Percentiles rank a stretch among this genome's conserved stretches.
These are phyloP conservation scores for Alternaria sp. DNA, from an alignment of 2,329 filamentous ascomycete species.

Conservation along the genomic window DNA sequence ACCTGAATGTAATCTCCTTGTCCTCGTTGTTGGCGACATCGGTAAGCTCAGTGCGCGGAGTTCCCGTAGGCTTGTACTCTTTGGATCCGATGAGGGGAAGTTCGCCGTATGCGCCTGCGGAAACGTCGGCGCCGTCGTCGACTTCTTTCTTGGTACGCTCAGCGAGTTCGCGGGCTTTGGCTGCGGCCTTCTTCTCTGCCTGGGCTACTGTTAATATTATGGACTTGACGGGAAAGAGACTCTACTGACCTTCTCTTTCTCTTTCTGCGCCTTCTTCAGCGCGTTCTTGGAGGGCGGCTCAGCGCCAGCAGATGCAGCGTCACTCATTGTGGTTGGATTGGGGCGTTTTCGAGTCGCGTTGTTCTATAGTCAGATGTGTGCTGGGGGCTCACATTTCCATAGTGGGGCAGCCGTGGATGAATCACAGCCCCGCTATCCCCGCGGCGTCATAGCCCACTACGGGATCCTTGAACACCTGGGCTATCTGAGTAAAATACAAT, in stretches of 20 bases:
- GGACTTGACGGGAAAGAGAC: neutral
- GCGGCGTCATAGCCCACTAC: constrained; percentile 21
- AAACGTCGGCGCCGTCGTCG: constrained; percentile 69
- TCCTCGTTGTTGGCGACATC: constrained; percentile 41
- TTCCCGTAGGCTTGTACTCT: constrained; percentile 58
- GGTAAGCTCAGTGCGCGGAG: constrained; percentile 66
- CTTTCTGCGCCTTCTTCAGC: constrained; percentile 51
- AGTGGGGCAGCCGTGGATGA: constrained; percentile 23
- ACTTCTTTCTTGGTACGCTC: constrained; percentile 62
- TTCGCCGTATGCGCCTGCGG: constrained; percentile 81
- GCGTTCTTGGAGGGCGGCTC: constrained; percentile 49
- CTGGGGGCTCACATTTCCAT: constrained; percentile 7
- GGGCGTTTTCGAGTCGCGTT: neutral
- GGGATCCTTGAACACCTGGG: neutral
- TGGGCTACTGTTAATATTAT: constrained; percentile 21
- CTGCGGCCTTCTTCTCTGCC: constrained; percentile 51
- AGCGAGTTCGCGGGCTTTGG: constrained; percentile 59
- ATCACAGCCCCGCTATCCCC: constrained; percentile 24
- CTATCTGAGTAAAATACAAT: neutral
- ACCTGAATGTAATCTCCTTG: constrained; percentile 71
- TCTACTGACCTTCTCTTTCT: constrained; percentile 48
- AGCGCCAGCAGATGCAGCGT: constrained; percentile 33
- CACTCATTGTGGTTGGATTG: constrained; percentile 36
- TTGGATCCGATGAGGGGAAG: constrained; percentile 64
- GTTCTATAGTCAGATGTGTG: constrained; percentile 2